These are phyloP conservation scores for Solanum appendiculatum DNA, from an alignment of 257 asterid species.

Conservation along the genomic window DNA sequence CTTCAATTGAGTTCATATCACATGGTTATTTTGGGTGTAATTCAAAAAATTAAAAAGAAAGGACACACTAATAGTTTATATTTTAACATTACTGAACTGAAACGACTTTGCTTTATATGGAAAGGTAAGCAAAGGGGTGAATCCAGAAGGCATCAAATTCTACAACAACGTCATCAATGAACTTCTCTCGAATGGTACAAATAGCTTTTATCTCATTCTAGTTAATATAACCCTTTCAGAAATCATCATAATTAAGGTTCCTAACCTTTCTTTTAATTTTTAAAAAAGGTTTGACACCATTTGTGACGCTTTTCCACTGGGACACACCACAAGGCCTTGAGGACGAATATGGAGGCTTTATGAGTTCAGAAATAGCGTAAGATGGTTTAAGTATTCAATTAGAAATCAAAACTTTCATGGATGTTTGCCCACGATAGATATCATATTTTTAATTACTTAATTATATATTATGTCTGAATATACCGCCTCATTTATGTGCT, in stretches of 20 bases:
- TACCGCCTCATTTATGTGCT: neutral
- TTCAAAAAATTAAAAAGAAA: neutral
- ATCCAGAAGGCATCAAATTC: slow-evolving; percentile 17
- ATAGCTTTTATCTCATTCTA: neutral
- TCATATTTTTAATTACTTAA: neutral
- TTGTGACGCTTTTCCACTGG: slow-evolving; percentile 12
- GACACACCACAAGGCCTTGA: slow-evolving; percentile 17
- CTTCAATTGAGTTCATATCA: neutral
- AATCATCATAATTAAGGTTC: neutral
- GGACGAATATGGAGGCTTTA: slow-evolving; percentile 17
- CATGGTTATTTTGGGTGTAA: neutral
- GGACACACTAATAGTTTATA: neutral
- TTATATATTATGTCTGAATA: neutral
- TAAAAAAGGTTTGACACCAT: slow-evolving; percentile 6
- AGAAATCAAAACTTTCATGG: neutral
- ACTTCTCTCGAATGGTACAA: slow-evolving; percentile 11
- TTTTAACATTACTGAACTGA: neutral
- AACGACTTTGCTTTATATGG: slow-evolving; percentile 8
- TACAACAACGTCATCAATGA: slow-evolving; percentile 24
- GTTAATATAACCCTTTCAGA: neutral
- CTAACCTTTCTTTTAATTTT: neutral
- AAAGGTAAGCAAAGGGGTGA: slow-evolving; percentile 21
- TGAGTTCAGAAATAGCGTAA: slow-evolving; percentile 9
- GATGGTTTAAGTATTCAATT: neutral
- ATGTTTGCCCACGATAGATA: neutral